Base-by-base conservation (phyloP, 352 stramenopile genomes). In the Globisporangium rhizosaccharum region DNA sequence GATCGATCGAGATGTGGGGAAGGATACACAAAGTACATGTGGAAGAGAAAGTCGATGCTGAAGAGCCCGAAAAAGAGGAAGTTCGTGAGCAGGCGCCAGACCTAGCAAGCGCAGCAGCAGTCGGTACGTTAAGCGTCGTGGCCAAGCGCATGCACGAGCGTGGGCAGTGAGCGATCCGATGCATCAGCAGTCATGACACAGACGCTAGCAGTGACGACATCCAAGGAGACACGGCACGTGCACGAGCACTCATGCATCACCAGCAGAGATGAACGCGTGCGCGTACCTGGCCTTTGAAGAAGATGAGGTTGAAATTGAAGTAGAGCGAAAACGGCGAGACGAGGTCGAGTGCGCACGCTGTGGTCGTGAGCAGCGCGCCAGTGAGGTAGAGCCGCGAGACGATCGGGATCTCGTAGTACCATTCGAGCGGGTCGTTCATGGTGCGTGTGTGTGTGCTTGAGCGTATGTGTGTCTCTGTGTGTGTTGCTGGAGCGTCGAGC, bases 31-130 rank as follows among this genome's bases (percentile, higher is more conserved):
- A 99, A 99, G 80, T 99, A 99, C 97, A 99, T 99, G 81, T 99
- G 96, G 75, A 99, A 99, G 45, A 99, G 73, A 72, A 99, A 99
- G 65, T 99, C 97, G 45, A 99, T 82, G 51, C 92, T 98, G 62
- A 99, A 99, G 54, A 97, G 88, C 20, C 97, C 97, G 75, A 99
- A 99, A 85, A 99, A 99, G 48, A 99, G 73, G 77, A 99, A 99
- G 51, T 96, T 98, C 53, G 96, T 98, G 54, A 99, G 62, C 23
- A 99, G 73, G 52, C 97, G 79, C 97, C 97, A 99, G 33, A 94
- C 68, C 85, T 94, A 28, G 56, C 48, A 14, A 53, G 69, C 59
- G 61, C 25, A 14, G 48, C 20, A 1, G 30, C 17, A 57, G 0
- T 57, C 26, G 51, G 11, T 18, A 23, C 2, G 25, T 9, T 39